A percentile compares a stretch with the other conserved stretches of the same genome.
These are phyloP conservation scores for Sarocladium kiliense DNA, from an alignment of 2,329 filamentous ascomycete genomes.

Conservation along the genomic window DNA sequence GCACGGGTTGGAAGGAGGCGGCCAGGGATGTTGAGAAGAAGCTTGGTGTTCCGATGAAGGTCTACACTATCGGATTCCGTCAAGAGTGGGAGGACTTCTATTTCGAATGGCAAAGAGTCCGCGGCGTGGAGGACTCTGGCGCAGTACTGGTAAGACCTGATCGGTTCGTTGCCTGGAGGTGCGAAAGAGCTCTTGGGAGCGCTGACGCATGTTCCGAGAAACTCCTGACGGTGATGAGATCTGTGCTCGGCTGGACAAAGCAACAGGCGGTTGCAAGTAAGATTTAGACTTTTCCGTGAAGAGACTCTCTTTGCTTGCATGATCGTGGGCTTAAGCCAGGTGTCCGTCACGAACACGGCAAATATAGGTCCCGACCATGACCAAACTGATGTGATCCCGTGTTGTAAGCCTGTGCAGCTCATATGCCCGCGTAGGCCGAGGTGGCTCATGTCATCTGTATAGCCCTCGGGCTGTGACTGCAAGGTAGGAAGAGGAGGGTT, in stretches of 20 bases:
- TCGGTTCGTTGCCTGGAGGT: constrained; percentile 51
- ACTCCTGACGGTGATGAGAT: constrained; percentile 9
- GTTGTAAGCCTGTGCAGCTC: too few relatives aligned
- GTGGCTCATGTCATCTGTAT: too few relatives aligned
- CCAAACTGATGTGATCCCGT: too few relatives aligned
- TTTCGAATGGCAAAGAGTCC: constrained; percentile 49
- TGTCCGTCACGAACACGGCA: too few relatives aligned
- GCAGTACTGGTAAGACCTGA: constrained; percentile 55
- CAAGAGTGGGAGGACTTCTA: constrained; percentile 60
- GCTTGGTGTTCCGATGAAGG: constrained; percentile 41
- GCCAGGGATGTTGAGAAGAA: constrained; percentile 30
- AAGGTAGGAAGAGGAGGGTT: too few relatives aligned
- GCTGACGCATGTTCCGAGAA: constrained; percentile 7
- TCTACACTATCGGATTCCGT: constrained; percentile 49
- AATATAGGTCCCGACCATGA: too few relatives aligned
- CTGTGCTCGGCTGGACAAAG: constrained; percentile 8
- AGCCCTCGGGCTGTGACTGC: too few relatives aligned
- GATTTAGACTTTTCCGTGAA: too few relatives aligned
- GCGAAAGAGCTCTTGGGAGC: not conserved
- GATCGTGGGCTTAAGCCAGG: too few relatives aligned
- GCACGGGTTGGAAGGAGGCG: constrained; percentile 47
- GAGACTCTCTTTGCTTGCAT: too few relatives aligned
- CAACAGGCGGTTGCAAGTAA: not conserved
- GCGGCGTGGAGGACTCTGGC: constrained; percentile 53
- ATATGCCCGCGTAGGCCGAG: too few relatives aligned